Evolutionary conservation across 495 filamentous ascomycete species (phyloP), one percentile per base, ranked within the genome.

Genomic region (Penicillium longicatenatum): DNA sequence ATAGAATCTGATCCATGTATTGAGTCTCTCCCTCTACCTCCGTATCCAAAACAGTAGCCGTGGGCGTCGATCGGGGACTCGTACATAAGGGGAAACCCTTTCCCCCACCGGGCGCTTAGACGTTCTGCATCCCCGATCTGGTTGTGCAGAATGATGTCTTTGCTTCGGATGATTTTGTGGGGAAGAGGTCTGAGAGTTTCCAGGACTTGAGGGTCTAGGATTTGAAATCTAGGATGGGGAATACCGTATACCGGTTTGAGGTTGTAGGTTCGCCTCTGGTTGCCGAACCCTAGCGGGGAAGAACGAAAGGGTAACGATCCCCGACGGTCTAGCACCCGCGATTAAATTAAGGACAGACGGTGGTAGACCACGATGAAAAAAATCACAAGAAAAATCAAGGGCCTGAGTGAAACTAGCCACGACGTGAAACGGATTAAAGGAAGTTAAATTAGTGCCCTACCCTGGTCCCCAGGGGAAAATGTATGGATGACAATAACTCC

Each of bases 11-110:
- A n/a, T n/a, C n/a, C n/a, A n/a, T n/a, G n/a, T n/a, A n/a, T n/a
- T n/a, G n/a, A n/a, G n/a, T n/a, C n/a, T n/a, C n/a, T n/a, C n/a
- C n/a, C n/a, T n/a, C 12, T 4, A 35, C 31, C 17, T 52, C 61
- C 61, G 61, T 57, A 35, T 57, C 57, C 12, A 63, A 60, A 60
- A 60, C 42, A 57, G 61, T 52, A 52, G 55, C 29, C 10, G 37
- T 7, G 3, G 19, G 26, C 4, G 57, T 45, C 58, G 58, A 60
- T 58, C 56, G 44, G 26, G 46, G 16, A 44, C 14, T 24, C 9
- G 37, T 31, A 11, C n/a, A 30, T 35, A 10, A 10, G 29, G 17
- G 30, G 5, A 22, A 37, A 10, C 12, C 4, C 6, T 20, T 51
- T 6, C 14, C 37, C 44, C 43, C 17, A 20, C 54, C 35, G 54